phyloP scores from a whole-genome alignment of 371 early-diverging fungal species.

The Syncephalastrum racemosum region DNA sequence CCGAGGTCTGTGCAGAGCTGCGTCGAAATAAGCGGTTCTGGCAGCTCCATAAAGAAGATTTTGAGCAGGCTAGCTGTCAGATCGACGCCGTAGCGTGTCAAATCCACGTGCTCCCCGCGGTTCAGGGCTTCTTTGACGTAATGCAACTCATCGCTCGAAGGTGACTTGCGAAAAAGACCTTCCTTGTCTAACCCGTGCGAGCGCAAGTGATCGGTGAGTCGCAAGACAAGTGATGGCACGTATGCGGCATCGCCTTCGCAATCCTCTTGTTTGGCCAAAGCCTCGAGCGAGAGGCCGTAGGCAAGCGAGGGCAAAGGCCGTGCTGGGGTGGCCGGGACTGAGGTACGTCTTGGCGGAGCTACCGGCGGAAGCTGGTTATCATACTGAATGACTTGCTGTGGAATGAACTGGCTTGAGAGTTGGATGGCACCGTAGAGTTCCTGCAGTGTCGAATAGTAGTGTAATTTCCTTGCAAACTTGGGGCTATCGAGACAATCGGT shows the following conservation, averaged over 20 bases:
- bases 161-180: constrained; percentile 89
- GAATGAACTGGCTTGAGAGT: constrained; percentile 73
- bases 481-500: constrained; percentile 58
- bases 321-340: background rate
- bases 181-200: constrained; percentile 67
- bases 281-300: constrained; percentile 36
- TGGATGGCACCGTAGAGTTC: constrained; percentile 69
- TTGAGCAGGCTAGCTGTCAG: constrained; percentile 84
- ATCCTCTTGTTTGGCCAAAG: constrained; percentile 29
- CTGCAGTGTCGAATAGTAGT: constrained; percentile 73
- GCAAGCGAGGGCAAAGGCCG: constrained; percentile 32
- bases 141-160: constrained; percentile 52
- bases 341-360: constrained; percentile 4
- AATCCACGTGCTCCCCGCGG: constrained; percentile 55
- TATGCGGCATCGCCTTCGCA: constrained; percentile 16
- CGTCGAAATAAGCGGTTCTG: constrained; percentile 66
- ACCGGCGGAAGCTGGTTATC: constrained; percentile 25
- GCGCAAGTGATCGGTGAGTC: constrained; percentile 31
- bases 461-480: constrained; percentile 89
- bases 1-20: constrained; percentile 39
- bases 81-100: constrained; percentile 72
- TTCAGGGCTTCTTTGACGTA: constrained; percentile 73
- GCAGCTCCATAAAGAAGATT: constrained; percentile 83
- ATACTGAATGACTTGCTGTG: constrained; percentile 74
- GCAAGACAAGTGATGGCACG: constrained; percentile 33